phyloP scores from a whole-genome alignment of 208 protist species.

The Novymonas esmeraldas region DNA sequence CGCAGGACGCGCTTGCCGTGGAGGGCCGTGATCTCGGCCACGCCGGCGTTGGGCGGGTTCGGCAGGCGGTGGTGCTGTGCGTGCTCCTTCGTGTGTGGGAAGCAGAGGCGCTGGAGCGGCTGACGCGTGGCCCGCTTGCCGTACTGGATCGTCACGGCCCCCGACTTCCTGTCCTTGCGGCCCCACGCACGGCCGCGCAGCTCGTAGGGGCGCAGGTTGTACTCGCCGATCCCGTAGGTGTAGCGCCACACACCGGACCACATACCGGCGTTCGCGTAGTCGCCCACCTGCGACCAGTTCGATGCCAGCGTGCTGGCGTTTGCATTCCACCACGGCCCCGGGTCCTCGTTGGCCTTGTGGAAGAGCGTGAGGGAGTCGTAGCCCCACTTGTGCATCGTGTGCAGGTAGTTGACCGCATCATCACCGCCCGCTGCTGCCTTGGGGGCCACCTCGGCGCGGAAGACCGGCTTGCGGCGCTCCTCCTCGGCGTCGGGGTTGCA shows the following conservation, averaged over 20 bases:
- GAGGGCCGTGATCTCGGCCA: slow-evolving; percentile 60
- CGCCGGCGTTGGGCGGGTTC: slow-evolving; percentile 63
- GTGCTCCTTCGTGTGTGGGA: slow-evolving; percentile 89
- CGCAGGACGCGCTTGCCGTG: slow-evolving; percentile 88
- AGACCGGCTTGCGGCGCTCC: slow-evolving; percentile 82
- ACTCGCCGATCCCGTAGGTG: slow-evolving; percentile 88
- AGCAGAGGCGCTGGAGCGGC: slow-evolving; percentile 55
- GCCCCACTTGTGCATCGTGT: slow-evolving; percentile 85
- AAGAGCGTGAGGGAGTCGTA: slow-evolving; percentile 90
- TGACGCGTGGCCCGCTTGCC: slow-evolving; percentile 27
- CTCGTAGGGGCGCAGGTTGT: slow-evolving; percentile 87
- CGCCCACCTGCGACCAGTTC: slow-evolving; percentile 89
- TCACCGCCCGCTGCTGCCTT: slow-evolving; percentile 8
- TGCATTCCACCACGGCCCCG: slow-evolving; percentile 89
- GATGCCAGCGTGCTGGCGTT: slow-evolving; percentile 85
- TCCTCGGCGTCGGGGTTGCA: slow-evolving; percentile 88
- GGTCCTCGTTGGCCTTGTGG: slow-evolving; percentile 86
- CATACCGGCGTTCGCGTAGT: slow-evolving; percentile 89
- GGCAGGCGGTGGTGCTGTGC: slow-evolving; percentile 77
- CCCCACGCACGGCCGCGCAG: slow-evolving; percentile 79
- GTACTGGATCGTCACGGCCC: slow-evolving; percentile 65
- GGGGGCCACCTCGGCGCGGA: slow-evolving; percentile 69
- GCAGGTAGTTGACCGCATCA: slow-evolving; percentile 53
- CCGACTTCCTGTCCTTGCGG: slow-evolving; percentile 51
- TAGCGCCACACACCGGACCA: slow-evolving; percentile 91